A percentile compares a stretch with the other conserved stretches of the same genome.
phyloP scores from a whole-genome alignment of 1,284 basidiomycete genomes.

The Peniophora sp. region DNA sequence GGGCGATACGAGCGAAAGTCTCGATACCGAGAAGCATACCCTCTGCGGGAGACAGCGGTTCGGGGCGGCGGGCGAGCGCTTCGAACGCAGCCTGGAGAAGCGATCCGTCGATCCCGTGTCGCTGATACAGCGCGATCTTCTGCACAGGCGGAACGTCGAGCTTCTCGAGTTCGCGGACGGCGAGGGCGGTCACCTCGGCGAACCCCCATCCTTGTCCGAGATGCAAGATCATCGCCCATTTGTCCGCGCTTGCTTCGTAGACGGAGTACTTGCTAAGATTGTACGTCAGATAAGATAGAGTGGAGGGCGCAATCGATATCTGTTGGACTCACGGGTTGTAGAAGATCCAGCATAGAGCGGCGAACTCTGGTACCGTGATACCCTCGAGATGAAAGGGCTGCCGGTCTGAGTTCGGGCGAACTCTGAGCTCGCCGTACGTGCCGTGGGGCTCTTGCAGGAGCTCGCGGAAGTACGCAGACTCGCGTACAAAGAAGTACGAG shows the following conservation, averaged over 20 bases:
- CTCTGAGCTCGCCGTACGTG: conserved; percentile 25
- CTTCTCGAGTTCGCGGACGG: conserved; percentile 54
- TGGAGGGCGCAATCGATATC: too few relatives aligned
- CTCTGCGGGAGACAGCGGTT: conserved; percentile 49
- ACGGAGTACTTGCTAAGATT: conserved; percentile 43
- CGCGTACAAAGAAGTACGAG: conserved; percentile 56
- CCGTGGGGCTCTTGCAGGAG: conserved; percentile 30
- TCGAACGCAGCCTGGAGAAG: conserved; percentile 51
- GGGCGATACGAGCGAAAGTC: conserved; percentile 47
- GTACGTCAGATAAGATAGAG: too few relatives aligned
- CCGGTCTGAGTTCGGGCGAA: conserved; percentile 33
- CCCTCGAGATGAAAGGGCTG: conserved; percentile 44
- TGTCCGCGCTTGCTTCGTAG: conserved; percentile 41
- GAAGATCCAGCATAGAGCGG: conserved; percentile 59
- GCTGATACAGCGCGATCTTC: conserved; percentile 49
- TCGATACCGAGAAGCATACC: conserved; percentile 51
- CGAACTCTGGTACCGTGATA: conserved; percentile 41
- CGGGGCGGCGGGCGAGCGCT: conserved; percentile 44
- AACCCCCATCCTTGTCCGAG: conserved; percentile 58
- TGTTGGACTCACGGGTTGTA: conserved; percentile 64
- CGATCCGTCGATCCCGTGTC: conserved; percentile 41
- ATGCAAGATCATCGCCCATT: conserved; percentile 52
- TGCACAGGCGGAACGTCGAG: conserved; percentile 50
- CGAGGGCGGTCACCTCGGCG: conserved; percentile 47
- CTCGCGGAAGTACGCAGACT: conserved; percentile 22